These are phyloP conservation scores for Pyrenophora tritici-repentis DNA, from an alignment of 2,329 filamentous ascomycete genomes.

Conservation along the genomic window DNA sequence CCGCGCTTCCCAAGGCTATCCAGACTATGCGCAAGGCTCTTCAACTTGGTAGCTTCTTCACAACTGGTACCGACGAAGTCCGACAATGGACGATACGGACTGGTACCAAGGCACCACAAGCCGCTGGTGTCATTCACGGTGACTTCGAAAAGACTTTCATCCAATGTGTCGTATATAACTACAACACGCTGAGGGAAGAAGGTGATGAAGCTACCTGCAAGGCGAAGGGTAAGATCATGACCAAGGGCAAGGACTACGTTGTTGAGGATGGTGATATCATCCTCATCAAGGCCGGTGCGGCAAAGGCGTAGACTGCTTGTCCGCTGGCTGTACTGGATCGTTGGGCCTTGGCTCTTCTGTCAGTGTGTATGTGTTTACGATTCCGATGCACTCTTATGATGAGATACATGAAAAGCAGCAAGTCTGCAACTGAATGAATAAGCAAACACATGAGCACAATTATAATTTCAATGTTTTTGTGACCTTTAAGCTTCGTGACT, in stretches of 20 bases:
- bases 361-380: slow-evolving; percentile 13
- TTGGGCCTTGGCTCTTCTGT: slow-evolving; percentile 2
- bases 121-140: slow-evolving; percentile 95
- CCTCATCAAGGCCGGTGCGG: slow-evolving; percentile 87
- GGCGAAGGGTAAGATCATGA: slow-evolving; percentile 95
- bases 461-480: not conserved
- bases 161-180: slow-evolving; percentile 95
- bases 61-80: slow-evolving; percentile 91
- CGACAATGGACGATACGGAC: slow-evolving; percentile 97
- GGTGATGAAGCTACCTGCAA: slow-evolving; percentile 89
- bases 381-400: slow-evolving; percentile 16
- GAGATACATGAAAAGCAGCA: slow-evolving; percentile 25
- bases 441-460: slow-evolving; percentile 15
- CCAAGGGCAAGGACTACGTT: slow-evolving; percentile 97
- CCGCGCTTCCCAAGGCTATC: slow-evolving; percentile 88
- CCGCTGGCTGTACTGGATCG: not conserved
- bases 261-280: slow-evolving; percentile 82
- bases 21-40: slow-evolving; percentile 90
- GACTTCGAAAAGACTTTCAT: slow-evolving; percentile 99
- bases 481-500: not conserved
- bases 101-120: slow-evolving; percentile 95
- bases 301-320: slow-evolving; percentile 62
- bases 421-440: slow-evolving; percentile 27
- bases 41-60: slow-evolving; percentile 95
- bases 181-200: slow-evolving; percentile 75